phyloP scores from a whole-genome alignment of 768 basidiomycete species.

The Trametes punicea region DNA sequence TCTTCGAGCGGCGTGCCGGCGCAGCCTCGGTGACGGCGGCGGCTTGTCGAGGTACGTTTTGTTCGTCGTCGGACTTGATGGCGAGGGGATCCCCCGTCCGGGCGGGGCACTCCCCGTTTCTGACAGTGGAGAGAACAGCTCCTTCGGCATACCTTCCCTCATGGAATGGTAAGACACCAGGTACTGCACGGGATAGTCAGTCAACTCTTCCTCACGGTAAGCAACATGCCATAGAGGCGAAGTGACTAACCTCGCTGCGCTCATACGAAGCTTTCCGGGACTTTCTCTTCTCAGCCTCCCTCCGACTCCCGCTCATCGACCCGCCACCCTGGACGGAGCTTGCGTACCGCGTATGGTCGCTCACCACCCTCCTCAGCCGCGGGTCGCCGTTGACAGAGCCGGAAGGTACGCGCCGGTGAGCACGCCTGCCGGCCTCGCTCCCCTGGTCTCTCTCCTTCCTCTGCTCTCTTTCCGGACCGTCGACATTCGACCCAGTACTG shows the following conservation, averaged over 20 bases:
- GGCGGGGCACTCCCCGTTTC: slow-evolving; percentile 8
- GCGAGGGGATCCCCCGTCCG: slow-evolving; percentile 4
- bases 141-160: slow-evolving; percentile 9
- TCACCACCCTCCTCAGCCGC: slow-evolving; percentile 18
- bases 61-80: slow-evolving; percentile 17
- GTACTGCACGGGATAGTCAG: slow-evolving; percentile 18
- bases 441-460: background rate
- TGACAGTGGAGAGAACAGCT: slow-evolving; percentile 20
- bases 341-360: slow-evolving; percentile 12
- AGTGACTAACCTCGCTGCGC: slow-evolving; percentile 28
- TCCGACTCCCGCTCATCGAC: slow-evolving; percentile 1
- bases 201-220: background rate
- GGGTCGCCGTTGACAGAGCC: slow-evolving; percentile 10
- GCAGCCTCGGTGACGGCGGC: slow-evolving; percentile 18
- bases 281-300: slow-evolving; percentile 4
- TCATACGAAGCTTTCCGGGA: slow-evolving; percentile 22
- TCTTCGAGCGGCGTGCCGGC: slow-evolving; percentile 18
- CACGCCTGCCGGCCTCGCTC: slow-evolving; percentile 26
- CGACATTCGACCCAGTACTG: slow-evolving; percentile 13
- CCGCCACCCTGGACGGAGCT: slow-evolving; percentile 3
- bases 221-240: too few species aligned
- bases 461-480: background rate
- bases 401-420: slow-evolving; percentile 18
- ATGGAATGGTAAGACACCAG: slow-evolving; percentile 27
- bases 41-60: slow-evolving; percentile 3